Evolutionary conservation across 2,329 filamentous ascomycete species (phyloP).

Genomic region (Fusarium sp.): DNA sequence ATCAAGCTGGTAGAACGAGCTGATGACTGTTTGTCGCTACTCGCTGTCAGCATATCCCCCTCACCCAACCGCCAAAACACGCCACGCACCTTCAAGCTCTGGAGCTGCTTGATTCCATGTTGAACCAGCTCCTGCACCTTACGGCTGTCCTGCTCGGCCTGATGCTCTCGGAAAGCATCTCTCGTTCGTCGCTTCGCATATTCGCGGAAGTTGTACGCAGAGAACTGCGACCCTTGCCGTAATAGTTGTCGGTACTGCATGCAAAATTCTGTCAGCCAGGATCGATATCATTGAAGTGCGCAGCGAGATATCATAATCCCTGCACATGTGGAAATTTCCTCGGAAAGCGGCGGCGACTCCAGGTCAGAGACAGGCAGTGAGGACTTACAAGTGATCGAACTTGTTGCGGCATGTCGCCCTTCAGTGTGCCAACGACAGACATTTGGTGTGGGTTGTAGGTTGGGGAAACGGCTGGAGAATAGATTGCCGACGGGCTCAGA

Average conservation of each 20-base stretch:
- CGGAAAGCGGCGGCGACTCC: not conserved
- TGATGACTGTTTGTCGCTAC: constrained; percentile 94
- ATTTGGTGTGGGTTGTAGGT: constrained; percentile 54
- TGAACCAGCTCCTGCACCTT: constrained; percentile 91
- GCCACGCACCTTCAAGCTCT: constrained; percentile 84
- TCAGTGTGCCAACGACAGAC: constrained; percentile 58
- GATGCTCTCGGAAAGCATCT: constrained; percentile 90
- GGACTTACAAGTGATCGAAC: constrained; percentile 69
- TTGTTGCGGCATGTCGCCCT: constrained; percentile 71
- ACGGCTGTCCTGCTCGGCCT: constrained; percentile 78
- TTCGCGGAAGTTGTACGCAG: constrained; percentile 97
- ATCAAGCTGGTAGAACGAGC: constrained; percentile 95
- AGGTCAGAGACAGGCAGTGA: not conserved
- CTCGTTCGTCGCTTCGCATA: constrained; percentile 92
- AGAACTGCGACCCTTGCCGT: constrained; percentile 88
- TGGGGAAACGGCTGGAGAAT: constrained; percentile 22
- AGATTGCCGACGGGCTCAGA: constrained; percentile 43
- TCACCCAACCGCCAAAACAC: no score
- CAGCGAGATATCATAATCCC: constrained; percentile 12
- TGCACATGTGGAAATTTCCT: constrained; percentile 33
- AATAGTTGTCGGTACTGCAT: constrained; percentile 90
- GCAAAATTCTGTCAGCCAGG: constrained; percentile 31
- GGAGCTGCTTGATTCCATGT: constrained; percentile 87
- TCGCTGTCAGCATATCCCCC: constrained; percentile 14
- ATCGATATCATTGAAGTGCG: not conserved